Base-by-base conservation (phyloP, 371 early-diverging fungal species). In the Capillidium rhysosporum region DNA sequence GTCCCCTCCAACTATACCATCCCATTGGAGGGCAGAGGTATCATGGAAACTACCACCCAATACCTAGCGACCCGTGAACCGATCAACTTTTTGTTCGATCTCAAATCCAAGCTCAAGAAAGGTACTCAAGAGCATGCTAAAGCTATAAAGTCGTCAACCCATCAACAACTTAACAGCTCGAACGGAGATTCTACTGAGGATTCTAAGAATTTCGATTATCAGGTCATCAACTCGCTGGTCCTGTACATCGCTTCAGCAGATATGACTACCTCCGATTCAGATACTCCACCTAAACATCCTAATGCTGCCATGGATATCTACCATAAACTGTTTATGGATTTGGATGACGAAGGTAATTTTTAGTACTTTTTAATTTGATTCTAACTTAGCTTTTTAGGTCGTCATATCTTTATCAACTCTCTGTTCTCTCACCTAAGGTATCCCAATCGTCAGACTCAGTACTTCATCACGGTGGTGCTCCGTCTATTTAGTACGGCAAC, bases 381-480 rank as follows among this genome's bases (percentile, higher is more conserved):
- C 31, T 7, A 28, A 9, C 34, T 34, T 7, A 34, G 12, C 34
- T 38, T 30, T 49, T 1, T 58, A 41, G 85, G 90, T 8, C 82
- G 92, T 10, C 92, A 92, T 58, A 63, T 84, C 56, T 75, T 96
- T 59, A 62, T 96, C 57, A 84, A 79, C 58, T 88, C 92, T 4
- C 85, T 96, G 57, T 91, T 92, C 49, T 94, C 94, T 67, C 98
- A 96, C 61, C 72, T 98, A 59, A 84, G 97, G 61, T 95, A 86
- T 71, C 96, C 97, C 28, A 94, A 92, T 65, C 83, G 82, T 51
- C 98, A 98, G 65, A 95, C 96, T 34, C 84, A 87, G 62, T 92
- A 86, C 63, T 92, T 92, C 60, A 87, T 84, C 62, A 77, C 78
- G 57, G 75, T 79, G n/a, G 69, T 92, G 28, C 70, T 93, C 38